Evolutionary conservation across 495 filamentous ascomycete genomes (phyloP).

Genomic region (Trichoderma reesei): DNA sequence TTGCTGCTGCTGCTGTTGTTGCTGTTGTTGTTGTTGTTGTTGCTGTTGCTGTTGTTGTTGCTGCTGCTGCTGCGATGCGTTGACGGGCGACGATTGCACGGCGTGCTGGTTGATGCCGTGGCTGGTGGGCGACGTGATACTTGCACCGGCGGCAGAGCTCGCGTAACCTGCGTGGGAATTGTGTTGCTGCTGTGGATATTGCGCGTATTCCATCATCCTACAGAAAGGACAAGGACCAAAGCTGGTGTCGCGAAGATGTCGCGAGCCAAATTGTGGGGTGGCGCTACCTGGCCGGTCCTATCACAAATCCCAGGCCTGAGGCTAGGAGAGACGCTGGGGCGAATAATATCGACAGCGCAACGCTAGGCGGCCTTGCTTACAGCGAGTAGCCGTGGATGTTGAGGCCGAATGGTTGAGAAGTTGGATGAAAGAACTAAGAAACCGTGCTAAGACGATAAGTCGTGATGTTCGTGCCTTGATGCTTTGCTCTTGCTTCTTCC

Average conservation of each 20-base stretch:
- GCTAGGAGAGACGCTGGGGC: not conserved
- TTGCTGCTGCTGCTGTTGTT: constrained; percentile 41
- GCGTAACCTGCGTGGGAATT: constrained; percentile 37
- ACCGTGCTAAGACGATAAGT: not conserved
- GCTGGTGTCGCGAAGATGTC: constrained; percentile 5
- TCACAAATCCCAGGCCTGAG: not conserved
- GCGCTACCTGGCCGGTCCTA: constrained; percentile 7
- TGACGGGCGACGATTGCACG: constrained; percentile 51
- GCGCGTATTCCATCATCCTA: constrained; percentile 61
- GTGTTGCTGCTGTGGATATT: constrained; percentile 53
- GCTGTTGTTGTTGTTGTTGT: constrained; percentile 31
- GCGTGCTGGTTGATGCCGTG: constrained; percentile 45
- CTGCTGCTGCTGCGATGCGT: constrained; percentile 49
- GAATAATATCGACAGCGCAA: constrained; percentile 6
- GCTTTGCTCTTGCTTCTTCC: not conserved
- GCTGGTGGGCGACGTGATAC: constrained; percentile 51
- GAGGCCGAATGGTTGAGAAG: not conserved
- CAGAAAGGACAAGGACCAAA: constrained; percentile 6
- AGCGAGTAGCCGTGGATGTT: not conserved
- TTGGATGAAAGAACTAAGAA: not conserved
- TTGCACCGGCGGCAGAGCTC: constrained; percentile 13
- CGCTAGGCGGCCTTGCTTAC: not conserved
- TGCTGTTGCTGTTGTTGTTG: constrained; percentile 31
- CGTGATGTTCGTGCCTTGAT: not conserved
- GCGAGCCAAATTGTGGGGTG: constrained; percentile 7